A percentile compares a stretch with the other conserved stretches of the same genome.
phyloP scores from a whole-genome alignment of 1,284 basidiomycete species.

The Anthracocystis panici-leucophaei region DNA sequence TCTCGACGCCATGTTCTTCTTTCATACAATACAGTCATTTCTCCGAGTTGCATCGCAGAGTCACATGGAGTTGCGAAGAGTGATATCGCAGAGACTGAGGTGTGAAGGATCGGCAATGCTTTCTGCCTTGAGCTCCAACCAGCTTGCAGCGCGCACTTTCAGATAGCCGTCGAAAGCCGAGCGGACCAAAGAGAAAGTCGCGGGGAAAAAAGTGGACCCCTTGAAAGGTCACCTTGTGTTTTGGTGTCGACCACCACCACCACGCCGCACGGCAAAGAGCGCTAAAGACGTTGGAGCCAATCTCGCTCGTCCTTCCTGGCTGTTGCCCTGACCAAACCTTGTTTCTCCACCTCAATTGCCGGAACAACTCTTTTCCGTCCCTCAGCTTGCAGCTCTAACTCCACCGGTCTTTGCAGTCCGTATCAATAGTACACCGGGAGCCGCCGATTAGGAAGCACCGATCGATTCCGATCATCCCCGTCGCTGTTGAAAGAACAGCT shows the following conservation, averaged over 20 bases:
- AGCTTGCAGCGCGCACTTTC: background rate
- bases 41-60: background rate
- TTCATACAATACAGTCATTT: background rate
- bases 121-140: background rate
- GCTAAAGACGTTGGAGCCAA: conserved; percentile 7
- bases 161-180: conserved; percentile 44
- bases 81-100: no score
- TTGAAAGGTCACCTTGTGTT: background rate
- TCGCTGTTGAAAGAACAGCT: background rate
- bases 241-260: conserved; percentile 7
- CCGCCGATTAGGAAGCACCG: conserved; percentile 17
- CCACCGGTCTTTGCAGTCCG: background rate
- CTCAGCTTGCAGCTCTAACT: background rate
- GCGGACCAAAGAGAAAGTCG: background rate
- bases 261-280: conserved; percentile 15
- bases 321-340: background rate
- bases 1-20: background rate
- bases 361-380: conserved; percentile 29
- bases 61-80: background rate
- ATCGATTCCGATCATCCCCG: conserved; percentile 6
- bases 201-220: conserved; percentile 34
- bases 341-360: background rate
- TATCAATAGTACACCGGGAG: background rate
- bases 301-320: background rate
- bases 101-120: background rate